Evolutionary conservation across 345 rosid genomes (phyloP).

Genomic region (Melaleuca quinquenervia): DNA sequence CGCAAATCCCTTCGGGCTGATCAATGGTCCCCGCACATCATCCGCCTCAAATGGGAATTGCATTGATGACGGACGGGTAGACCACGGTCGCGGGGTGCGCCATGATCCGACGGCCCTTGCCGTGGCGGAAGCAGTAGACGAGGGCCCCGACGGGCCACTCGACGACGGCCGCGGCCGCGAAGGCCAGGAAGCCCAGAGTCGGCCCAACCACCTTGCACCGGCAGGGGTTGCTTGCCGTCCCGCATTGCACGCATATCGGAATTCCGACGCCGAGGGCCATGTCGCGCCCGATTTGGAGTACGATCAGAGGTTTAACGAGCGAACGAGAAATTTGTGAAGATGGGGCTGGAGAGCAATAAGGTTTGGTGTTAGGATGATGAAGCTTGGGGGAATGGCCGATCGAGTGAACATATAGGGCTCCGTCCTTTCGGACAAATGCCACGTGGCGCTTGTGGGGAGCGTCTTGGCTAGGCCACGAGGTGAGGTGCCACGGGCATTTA

Average conservation of each 20-base stretch:
- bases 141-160: conserved; percentile 93
- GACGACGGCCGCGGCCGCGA: conserved; percentile 48
- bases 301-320: background rate
- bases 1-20: background rate
- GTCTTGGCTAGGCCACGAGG: background rate
- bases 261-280: conserved; percentile 16
- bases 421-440: background rate
- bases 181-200: conserved; percentile 69
- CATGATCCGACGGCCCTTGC: conserved; percentile 74
- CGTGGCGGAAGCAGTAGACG: conserved; percentile 57
- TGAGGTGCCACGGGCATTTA: background rate
- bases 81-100: conserved; percentile 76
- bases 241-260: conserved; percentile 71
- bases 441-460: background rate
- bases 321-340: background rate
- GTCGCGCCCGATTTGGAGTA: background rate
- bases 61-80: conserved; percentile 43
- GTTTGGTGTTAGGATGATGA: background rate
- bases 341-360: background rate
- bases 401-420: background rate
- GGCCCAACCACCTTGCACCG: conserved; percentile 88
- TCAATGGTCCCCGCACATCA: background rate
- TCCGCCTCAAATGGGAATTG: conserved; percentile 45
- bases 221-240: conserved; percentile 59
- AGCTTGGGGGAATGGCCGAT: background rate